Base-by-base conservation (phyloP, 495 filamentous ascomycete species). In the Sphaerosporella brunnea region DNA sequence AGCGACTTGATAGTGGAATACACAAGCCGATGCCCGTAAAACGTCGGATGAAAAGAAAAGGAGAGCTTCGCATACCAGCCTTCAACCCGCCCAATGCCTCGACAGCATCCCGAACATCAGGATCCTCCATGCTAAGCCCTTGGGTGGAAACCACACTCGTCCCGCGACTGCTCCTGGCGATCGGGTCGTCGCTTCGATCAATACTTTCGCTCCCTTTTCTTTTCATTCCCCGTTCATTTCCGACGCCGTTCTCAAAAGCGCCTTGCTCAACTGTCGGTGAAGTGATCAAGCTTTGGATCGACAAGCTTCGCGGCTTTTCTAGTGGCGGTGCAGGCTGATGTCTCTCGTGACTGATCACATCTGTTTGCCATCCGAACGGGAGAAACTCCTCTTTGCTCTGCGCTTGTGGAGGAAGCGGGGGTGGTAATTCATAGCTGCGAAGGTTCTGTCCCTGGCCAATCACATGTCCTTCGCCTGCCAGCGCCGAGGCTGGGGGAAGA, bases 51-150 rank as follows among this genome's bases (percentile, higher is more conserved):
- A 35, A 37, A 25, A 42, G 60, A 23, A 63, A 55, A 21, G 10
- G 36, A 53, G 51, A 36, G 10, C 19, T 4, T 18, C 36, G 49
- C 70, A 63, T 61, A 93, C 86, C 83, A 57, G 82, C 77, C 63
- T 82, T 76, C 45, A 95, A 70, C 47, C 84, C 82, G 28, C 81
- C 80, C 18, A 95, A 64, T 10, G 87, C 85, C 65, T 93, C 84
- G 24, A 85, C 86, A 23, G 85, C 87, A 58, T 79, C 68, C 23
- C 78, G 69, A 24, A 81, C 76, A 51, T 92, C 80, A 11, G 83
- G 75, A 59, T 95, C 85, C 55, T 94, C 85, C 53, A 88, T 74
- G 38, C 77, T 84, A 36, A 81, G 47, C 24, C 57, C 61, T 36
- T 58, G 65, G 3, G 55, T 51, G 5, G 56, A 53, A 15, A 59